Conservation (phyloP, 1,284 basidiomycete species). For the Ustilago nuda region DNA sequence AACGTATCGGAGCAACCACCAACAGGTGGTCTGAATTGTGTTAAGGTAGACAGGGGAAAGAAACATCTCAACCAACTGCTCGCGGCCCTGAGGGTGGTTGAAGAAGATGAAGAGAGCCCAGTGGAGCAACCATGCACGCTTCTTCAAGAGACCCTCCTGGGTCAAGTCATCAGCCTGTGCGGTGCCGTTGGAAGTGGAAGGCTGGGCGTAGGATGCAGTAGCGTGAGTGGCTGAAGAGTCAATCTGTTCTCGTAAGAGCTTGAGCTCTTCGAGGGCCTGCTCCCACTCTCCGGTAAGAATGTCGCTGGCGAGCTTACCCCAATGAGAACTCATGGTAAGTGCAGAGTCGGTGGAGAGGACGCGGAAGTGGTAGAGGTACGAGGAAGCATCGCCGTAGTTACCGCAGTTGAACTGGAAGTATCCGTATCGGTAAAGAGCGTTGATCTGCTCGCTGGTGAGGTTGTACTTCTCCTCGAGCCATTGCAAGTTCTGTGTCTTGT, state of each 20-base stretch:
- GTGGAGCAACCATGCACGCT: constrained; percentile 96
- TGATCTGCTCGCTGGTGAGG: constrained; percentile 94
- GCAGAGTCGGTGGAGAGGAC: constrained; percentile 92
- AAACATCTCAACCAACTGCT: constrained; percentile 95
- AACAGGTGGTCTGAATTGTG: constrained; percentile 95
- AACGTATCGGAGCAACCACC: constrained; percentile 95
- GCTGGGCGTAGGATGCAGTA: constrained; percentile 40
- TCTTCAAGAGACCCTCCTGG: constrained; percentile 80
- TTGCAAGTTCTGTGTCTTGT: constrained; percentile 94
- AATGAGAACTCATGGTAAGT: constrained; percentile 92
- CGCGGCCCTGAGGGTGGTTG: constrained; percentile 91
- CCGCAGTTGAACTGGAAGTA: constrained; percentile 98
- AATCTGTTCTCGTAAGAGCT: constrained; percentile 89
- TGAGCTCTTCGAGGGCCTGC: constrained; percentile 89
- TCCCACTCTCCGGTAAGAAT: constrained; percentile 96
- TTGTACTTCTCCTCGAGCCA: constrained; percentile 94
- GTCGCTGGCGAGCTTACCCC: constrained; percentile 97
- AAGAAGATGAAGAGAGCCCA: constrained; percentile 99
- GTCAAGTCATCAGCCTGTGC: constrained; percentile 49
- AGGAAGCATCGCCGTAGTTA: constrained; percentile 93
- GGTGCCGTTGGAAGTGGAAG: constrained; percentile 44
- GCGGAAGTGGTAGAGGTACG: constrained; percentile 98
- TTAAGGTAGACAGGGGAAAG: constrained; percentile 95
- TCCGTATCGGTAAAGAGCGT: constrained; percentile 95
- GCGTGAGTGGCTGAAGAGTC: constrained; percentile 73